Percentiles rank a stretch among this genome's conserved stretches.
Evolutionary conservation across 139 green algal species (phyloP).

Genomic region (Zygnema cylindricum): DNA sequence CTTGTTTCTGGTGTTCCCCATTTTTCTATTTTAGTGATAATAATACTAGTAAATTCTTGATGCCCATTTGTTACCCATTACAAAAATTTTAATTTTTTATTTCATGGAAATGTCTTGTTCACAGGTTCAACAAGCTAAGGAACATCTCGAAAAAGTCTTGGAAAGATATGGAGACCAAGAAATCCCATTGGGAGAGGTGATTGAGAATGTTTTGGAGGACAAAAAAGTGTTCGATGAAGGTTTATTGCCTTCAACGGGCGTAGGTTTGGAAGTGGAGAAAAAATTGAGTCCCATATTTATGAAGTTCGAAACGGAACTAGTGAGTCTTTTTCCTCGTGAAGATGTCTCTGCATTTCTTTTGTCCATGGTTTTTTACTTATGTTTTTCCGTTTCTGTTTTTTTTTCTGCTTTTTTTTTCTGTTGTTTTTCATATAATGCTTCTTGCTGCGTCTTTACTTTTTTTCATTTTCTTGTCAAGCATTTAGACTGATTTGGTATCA

Average conservation of each 20-base stretch:
- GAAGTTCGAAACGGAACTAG: slow-evolving; percentile 26
- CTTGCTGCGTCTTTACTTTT: too few relatives aligned
- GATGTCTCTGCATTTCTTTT: background rate
- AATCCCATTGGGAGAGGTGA: slow-evolving; percentile 21
- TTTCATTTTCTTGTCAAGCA: too few relatives aligned
- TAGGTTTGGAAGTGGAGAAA: background rate
- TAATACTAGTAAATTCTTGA: too few relatives aligned
- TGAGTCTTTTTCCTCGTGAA: background rate
- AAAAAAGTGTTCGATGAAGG: background rate
- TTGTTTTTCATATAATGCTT: too few relatives aligned
- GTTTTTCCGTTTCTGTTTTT: slow-evolving; percentile 1
- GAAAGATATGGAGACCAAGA: background rate
- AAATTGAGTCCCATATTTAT: slow-evolving; percentile 48
- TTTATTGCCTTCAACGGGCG: slow-evolving; percentile 11
- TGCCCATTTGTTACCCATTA: background rate
- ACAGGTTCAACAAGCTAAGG: slow-evolving; percentile 43
- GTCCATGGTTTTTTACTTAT: background rate
- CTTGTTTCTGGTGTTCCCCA: too few relatives aligned
- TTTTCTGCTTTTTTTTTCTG: background rate
- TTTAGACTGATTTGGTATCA: too few relatives aligned
- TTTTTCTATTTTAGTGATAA: background rate
- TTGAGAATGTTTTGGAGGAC: slow-evolving; percentile 42
- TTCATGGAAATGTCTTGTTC: background rate
- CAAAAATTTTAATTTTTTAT: background rate
- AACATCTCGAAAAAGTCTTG: background rate